Evolutionary conservation across 305 asterid species (phyloP).

Genomic region (Solanum hybrid): DNA sequence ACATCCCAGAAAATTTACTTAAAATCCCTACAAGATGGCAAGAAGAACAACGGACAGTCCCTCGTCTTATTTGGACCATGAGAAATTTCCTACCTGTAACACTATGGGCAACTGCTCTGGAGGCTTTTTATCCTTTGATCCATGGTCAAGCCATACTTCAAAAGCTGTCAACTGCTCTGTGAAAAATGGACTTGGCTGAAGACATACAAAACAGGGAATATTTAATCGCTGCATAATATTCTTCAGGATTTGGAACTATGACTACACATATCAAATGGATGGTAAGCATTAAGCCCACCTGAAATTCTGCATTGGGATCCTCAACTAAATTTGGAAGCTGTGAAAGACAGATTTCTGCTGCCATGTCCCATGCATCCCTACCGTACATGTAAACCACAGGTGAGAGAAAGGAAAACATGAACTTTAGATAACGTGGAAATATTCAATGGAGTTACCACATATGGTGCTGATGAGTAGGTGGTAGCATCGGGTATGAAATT

Average conservation of each 20-base stretch:
- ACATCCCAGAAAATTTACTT: constrained; percentile 4
- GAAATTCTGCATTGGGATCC: constrained; percentile 95
- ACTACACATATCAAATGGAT: constrained; percentile 2
- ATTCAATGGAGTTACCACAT: constrained; percentile 61
- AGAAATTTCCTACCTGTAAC: constrained; percentile 65
- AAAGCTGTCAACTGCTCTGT: constrained; percentile 98
- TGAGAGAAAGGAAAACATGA: constrained; percentile 19
- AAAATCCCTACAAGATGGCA: not conserved
- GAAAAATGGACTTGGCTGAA: constrained; percentile 95
- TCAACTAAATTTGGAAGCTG: constrained; percentile 88
- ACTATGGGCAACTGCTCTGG: constrained; percentile 99
- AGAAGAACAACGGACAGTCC: constrained; percentile 3
- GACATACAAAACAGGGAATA: not conserved
- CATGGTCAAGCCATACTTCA: constrained; percentile 99
- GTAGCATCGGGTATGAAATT: constrained; percentile 78
- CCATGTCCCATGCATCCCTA: constrained; percentile 99
- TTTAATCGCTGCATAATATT: not conserved
- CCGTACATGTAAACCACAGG: constrained; percentile 10
- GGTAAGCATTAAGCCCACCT: constrained; percentile 34
- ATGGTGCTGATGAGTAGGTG: constrained; percentile 95
- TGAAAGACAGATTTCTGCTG: constrained; percentile 99
- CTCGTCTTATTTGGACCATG: constrained; percentile 7
- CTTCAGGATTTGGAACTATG: constrained; percentile 7
- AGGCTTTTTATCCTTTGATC: constrained; percentile 90
- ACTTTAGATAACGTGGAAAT: constrained; percentile 2